Conservation (phyloP, 108 stramenopile species). For the Bacterosira constricta region DNA sequence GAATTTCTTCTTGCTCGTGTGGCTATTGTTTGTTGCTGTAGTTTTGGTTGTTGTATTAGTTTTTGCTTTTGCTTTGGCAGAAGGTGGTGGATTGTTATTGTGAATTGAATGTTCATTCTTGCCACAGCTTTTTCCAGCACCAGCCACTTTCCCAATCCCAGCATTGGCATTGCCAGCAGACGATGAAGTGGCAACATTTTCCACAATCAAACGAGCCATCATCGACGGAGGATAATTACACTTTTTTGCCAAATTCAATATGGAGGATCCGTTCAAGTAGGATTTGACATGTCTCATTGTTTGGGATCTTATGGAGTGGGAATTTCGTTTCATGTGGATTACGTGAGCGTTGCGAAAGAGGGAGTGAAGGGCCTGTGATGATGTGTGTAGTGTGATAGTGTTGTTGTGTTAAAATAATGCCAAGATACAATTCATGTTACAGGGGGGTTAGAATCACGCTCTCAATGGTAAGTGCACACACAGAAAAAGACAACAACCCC, state of each 20-base stretch:
- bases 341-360: constrained; percentile 73
- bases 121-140: too few relatives aligned
- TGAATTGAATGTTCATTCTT: too few relatives aligned
- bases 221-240: constrained; percentile 69
- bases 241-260: constrained; percentile 57
- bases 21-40: not conserved
- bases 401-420: too few relatives aligned
- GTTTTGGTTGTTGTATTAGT: not conserved
- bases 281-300: constrained; percentile 31
- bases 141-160: too few relatives aligned
- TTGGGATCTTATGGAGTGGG: constrained; percentile 43
- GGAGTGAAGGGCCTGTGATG: constrained; percentile 55
- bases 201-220: constrained; percentile 70
- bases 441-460: too few relatives aligned
- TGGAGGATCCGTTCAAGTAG: constrained; percentile 59
- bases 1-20: constrained; percentile 38
- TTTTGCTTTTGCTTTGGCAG: too few relatives aligned
- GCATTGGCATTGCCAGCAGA: not conserved
- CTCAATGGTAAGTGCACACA: not conserved
- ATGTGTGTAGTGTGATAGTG: not conserved
- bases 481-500: not conserved
- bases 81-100: too few relatives aligned
- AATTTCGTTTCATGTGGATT: constrained; percentile 56
- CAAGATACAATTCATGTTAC: too few relatives aligned
- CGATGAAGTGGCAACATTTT: constrained; percentile 43